phyloP scores from a whole-genome alignment of 768 basidiomycete genomes.

The Lactarius evosmus region DNA sequence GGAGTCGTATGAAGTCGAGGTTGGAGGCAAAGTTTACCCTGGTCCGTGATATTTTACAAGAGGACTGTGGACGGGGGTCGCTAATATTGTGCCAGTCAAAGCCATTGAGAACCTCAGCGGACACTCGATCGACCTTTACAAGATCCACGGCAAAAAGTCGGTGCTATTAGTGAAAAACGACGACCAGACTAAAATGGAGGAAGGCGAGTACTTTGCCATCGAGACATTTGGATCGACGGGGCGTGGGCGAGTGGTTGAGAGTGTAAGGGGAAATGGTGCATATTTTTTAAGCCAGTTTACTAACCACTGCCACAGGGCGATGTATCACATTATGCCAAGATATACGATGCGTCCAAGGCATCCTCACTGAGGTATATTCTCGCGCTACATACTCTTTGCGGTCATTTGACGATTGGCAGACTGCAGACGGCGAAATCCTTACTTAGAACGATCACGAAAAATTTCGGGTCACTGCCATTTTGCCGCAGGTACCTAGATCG shows the following conservation, averaged over 20 bases:
- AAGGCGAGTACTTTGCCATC: constrained; percentile 98
- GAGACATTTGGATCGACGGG: constrained; percentile 99
- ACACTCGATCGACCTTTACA: constrained; percentile 86
- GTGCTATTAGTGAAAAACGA: constrained; percentile 85
- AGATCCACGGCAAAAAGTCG: constrained; percentile 92
- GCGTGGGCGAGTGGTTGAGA: constrained; percentile 80
- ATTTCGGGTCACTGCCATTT: constrained; percentile 94
- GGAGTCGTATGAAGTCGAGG: constrained; percentile 97
- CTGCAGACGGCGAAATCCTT: constrained; percentile 82
- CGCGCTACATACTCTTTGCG: constrained; percentile 4
- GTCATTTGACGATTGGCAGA: constrained; percentile 38
- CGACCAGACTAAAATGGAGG: constrained; percentile 96
- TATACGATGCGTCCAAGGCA: constrained; percentile 64
- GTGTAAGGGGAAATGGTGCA: constrained; percentile 41
- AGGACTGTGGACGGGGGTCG: constrained; percentile 12
- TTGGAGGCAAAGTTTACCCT: constrained; percentile 77
- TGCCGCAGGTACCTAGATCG: constrained; percentile 95
- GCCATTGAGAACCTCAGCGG: constrained; percentile 92
- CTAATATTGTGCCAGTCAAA: constrained; percentile 60
- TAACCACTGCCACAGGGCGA: constrained; percentile 58
- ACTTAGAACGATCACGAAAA: constrained; percentile 81
- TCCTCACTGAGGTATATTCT: constrained; percentile 56
- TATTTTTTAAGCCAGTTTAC: not conserved
- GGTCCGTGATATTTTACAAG: constrained; percentile 43
- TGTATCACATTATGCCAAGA: constrained; percentile 87